Conservation (phyloP, 306 rosid species). For the Trifolium fragiferum region DNA sequence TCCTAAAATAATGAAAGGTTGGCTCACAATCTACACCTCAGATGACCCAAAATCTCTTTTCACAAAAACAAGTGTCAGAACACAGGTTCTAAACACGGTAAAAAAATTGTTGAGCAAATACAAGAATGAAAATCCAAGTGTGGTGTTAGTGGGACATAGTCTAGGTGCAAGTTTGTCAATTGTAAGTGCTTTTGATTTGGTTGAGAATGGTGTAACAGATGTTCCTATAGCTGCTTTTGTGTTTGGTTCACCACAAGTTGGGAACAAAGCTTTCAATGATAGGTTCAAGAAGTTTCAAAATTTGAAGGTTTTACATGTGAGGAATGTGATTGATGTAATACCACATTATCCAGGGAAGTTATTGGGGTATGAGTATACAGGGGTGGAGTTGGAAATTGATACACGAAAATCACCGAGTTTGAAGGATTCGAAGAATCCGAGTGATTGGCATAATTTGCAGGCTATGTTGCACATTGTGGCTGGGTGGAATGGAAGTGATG, state of each 20-base stretch:
- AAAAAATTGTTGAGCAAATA: conserved; percentile 42
- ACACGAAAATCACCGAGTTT: conserved; percentile 56
- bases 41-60: conserved; percentile 53
- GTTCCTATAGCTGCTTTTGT: conserved; percentile 59
- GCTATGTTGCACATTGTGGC: conserved; percentile 76
- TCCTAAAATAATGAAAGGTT: conserved; percentile 69
- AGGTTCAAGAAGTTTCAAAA: conserved; percentile 36
- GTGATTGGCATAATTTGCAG: conserved; percentile 80
- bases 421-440: conserved; percentile 59
- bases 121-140: conserved; percentile 59
- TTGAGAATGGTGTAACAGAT: conserved; percentile 56
- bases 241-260: conserved; percentile 56
- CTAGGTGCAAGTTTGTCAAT: conserved; percentile 64
- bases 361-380: conserved; percentile 51
- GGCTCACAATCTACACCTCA: conserved; percentile 67
- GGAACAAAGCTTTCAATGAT: conserved; percentile 54
- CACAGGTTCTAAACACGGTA: conserved; percentile 46
- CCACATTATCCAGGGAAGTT: conserved; percentile 54
- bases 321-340: conserved; percentile 54
- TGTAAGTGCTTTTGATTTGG: conserved; percentile 61
- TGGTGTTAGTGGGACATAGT: conserved; percentile 62
- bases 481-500: conserved; percentile 65
- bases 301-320: conserved; percentile 55
- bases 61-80: conserved; percentile 58
- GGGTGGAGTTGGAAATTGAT: conserved; percentile 55